Percentiles rank a stretch among this genome's conserved stretches.
Conservation (phyloP, 2,329 filamentous ascomycete genomes). For the Capronia epimyces region DNA sequence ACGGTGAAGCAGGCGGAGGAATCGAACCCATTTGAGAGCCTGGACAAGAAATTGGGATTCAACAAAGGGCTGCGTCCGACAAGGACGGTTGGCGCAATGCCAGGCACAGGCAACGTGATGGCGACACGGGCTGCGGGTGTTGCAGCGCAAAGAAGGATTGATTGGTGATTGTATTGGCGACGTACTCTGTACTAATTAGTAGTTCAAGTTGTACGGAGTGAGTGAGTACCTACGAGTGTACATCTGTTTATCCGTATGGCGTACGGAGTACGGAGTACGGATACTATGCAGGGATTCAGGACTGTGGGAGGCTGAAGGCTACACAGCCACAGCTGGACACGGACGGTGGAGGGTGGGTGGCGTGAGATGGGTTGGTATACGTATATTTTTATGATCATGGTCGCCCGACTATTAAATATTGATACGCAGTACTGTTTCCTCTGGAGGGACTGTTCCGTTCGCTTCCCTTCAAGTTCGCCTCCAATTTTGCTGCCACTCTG, state of each 20-base stretch:
- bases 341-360: not conserved
- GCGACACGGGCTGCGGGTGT: constrained; percentile 15
- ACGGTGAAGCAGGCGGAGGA: constrained; percentile 68
- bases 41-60: constrained; percentile 48
- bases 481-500: constrained; percentile 1
- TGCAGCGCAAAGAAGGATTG: constrained; percentile 26
- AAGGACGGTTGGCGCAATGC: constrained; percentile 36
- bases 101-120: constrained; percentile 25
- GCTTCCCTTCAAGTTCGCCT: no score
- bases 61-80: constrained; percentile 51
- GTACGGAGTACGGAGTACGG: not conserved
- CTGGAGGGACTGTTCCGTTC: not conserved
- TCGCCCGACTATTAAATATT: not conserved
- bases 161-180: constrained; percentile 21
- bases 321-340: constrained; percentile 4
- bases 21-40: constrained; percentile 49
- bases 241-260: not conserved
- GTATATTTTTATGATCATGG: constrained; percentile 4
- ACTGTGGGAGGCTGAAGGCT: not conserved
- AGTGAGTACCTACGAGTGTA: not conserved
- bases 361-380: no score
- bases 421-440: not conserved
- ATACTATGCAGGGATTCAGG: not conserved
- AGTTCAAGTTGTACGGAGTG: not conserved
- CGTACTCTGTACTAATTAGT: no score